Evolutionary conservation across 768 basidiomycete species (phyloP).

Genomic region (Macrolepiota fuliginosa): DNA sequence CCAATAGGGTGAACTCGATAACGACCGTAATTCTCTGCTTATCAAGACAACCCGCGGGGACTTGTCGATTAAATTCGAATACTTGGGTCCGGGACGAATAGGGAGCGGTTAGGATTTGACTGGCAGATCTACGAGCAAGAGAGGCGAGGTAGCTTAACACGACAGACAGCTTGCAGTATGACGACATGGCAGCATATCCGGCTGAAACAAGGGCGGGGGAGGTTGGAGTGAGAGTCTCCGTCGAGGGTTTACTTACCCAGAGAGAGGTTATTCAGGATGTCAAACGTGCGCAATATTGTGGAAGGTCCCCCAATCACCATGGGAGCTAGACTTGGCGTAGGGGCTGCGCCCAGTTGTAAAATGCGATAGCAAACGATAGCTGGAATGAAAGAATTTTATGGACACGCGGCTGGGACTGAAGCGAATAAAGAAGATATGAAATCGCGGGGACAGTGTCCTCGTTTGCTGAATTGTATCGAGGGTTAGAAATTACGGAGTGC

Average conservation of each 20-base stretch:
- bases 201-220: neutral
- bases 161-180: neutral
- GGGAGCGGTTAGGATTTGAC: neutral
- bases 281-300: neutral
- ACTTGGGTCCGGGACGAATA: neutral
- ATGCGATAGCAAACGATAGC: neutral
- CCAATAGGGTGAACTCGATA: neutral
- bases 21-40: neutral
- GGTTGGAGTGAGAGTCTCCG: neutral
- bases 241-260: neutral
- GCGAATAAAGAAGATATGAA: neutral
- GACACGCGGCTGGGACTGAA: neutral
- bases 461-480: neutral
- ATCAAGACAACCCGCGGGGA: neutral
- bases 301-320: conserved; percentile 2
- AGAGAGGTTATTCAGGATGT: too few species aligned
- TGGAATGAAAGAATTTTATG: neutral
- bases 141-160: neutral
- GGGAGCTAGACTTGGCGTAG: neutral
- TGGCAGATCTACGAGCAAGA: neutral
- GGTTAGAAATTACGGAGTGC: conserved; percentile 4
- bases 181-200: neutral
- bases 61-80: neutral
- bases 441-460: neutral
- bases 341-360: neutral